phyloP scores from a whole-genome alignment of 2,329 filamentous ascomycete species.

The Fusarium goolgardi region DNA sequence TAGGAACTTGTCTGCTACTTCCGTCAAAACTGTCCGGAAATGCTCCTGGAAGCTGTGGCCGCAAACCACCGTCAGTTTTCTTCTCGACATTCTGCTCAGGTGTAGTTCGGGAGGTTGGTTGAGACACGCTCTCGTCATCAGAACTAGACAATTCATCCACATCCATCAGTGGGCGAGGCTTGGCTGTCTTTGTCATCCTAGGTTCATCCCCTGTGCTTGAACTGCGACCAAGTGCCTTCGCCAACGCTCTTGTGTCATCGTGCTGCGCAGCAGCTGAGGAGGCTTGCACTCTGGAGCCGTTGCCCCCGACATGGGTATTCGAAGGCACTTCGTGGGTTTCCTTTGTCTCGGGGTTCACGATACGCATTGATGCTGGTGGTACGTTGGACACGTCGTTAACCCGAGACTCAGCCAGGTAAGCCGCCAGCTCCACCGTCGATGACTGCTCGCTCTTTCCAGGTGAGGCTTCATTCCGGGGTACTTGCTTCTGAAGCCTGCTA shows the following conservation, averaged over 20 bases:
- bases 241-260: constrained; percentile 52
- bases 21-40: constrained; percentile 57
- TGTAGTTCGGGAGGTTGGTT: constrained; percentile 35
- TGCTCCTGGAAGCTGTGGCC: constrained; percentile 54
- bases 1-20: constrained; percentile 51
- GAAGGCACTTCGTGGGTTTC: constrained; percentile 55
- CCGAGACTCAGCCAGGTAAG: constrained; percentile 58
- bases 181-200: constrained; percentile 62
- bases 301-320: constrained; percentile 47
- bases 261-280: constrained; percentile 52
- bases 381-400: constrained; percentile 66
- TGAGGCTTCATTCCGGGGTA: constrained; percentile 62
- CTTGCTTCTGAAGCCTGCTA: constrained; percentile 78
- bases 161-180: constrained; percentile 70
- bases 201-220: constrained; percentile 56
- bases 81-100: constrained; percentile 33
- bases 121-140: constrained; percentile 56
- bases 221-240: constrained; percentile 44
- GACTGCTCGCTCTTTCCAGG: constrained; percentile 55
- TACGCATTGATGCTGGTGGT: constrained; percentile 68
- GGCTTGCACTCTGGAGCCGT: constrained; percentile 48
- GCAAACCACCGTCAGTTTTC: constrained; percentile 41
- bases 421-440: constrained; percentile 56
- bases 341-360: constrained; percentile 66
- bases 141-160: constrained; percentile 78